Evolutionary conservation across 495 filamentous ascomycete species (phyloP), one percentile per base, ranked within the genome.

Genomic region (Daldinia decipiens): DNA sequence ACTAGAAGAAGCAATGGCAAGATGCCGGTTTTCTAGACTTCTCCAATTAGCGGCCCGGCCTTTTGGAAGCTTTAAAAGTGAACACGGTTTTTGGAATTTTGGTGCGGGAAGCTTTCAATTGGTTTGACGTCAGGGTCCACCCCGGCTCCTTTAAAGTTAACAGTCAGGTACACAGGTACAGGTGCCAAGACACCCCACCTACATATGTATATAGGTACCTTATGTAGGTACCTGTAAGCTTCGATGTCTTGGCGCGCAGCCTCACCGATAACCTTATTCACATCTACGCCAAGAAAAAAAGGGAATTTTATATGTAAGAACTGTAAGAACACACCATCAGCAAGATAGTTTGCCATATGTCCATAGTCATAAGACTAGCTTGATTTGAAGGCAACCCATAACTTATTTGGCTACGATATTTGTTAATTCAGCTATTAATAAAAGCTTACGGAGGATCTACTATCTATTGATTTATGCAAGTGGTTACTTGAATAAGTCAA

Each of bases 41-140:
- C 45, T 32, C 26, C 43, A 34, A 66, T 26, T 19, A 17, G 27
- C 26, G 64, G 59, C 12, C 50, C 38, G 32, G 40, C 60, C 59
- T 59, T 63, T 65, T 38, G 32, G 31, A 68, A 68, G 53, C 62
- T 66, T 66, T 34, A 21, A 68, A 69, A 74, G 62, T 76, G 74
- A 76, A 76, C 74, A 76, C 74, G 56, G 74, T 74, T 74, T 56
- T 56, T 72, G 56, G 34, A 67, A 56, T 66, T 68, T 68, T 67
- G 65, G 38, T 31, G 50, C 27, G 13, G 52, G 74, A 70, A 70
- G 72, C 73, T 74, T 62, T 62, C 50, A 71, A 63, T 73, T 62
- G 40, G 62, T 57, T 65, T 70, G 62, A 75, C 73, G 73, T 73
- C 70, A 75, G 54, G 53, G 53, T 63, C 68, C 51, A 61, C 32